These are phyloP conservation scores for Tricholoma matsutake DNA, from an alignment of 768 basidiomycete species.

Conservation along the genomic window DNA sequence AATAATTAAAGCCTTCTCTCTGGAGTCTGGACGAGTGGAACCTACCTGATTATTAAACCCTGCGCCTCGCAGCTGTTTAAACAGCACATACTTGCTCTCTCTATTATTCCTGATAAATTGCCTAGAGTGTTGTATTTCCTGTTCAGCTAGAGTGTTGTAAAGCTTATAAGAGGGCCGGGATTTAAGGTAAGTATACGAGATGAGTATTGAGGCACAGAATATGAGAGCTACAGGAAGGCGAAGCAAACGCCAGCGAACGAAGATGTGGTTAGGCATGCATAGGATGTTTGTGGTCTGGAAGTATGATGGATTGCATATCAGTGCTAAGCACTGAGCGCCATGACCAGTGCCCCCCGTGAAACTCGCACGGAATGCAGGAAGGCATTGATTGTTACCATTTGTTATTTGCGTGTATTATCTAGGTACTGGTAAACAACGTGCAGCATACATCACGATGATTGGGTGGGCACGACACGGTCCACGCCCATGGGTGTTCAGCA, in stretches of 20 bases:
- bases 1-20: neutral
- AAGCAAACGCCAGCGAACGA: constrained; percentile 18
- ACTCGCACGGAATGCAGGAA: no score
- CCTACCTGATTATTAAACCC: constrained; percentile 49
- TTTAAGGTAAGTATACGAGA: constrained; percentile 32
- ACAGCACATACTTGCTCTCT: constrained; percentile 38
- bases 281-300: neutral
- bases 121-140: constrained; percentile 30
- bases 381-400: no score
- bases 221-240: constrained; percentile 13
- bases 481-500: constrained; percentile 9
- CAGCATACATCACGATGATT: no score
- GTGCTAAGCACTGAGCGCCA: no score
- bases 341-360: no score
- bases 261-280: constrained; percentile 16
- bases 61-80: constrained; percentile 44
- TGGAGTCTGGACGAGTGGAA: constrained; percentile 1
- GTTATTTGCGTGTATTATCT: no score
- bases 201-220: constrained; percentile 13
- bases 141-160: constrained; percentile 30
- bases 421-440: no score
- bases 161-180: constrained; percentile 36
- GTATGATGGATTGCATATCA: neutral
- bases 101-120: constrained; percentile 22
- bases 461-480: no score